These are phyloP conservation scores for Alternaria sp. DNA, from an alignment of 2,329 filamentous ascomycete species.

Conservation along the genomic window DNA sequence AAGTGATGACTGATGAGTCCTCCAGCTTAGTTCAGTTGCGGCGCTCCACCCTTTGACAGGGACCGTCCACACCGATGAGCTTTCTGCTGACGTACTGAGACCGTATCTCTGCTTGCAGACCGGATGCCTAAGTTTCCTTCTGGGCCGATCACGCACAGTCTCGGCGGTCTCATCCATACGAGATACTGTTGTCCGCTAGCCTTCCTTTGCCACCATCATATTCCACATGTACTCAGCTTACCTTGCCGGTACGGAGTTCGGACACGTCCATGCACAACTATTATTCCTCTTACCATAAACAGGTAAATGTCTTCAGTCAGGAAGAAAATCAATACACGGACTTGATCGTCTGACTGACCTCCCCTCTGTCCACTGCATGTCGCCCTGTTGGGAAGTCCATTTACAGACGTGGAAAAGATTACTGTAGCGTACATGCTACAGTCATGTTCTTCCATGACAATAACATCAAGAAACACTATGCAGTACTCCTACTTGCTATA, in stretches of 20 bases:
- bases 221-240: constrained; percentile 7
- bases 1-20: not conserved
- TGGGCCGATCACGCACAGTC: not conserved
- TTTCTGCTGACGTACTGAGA: not conserved
- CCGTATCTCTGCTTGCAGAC: constrained; percentile 2
- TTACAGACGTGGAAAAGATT: not conserved
- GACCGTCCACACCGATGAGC: not conserved
- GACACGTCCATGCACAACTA: not conserved
- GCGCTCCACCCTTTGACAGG: constrained; percentile 1
- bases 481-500: no score
- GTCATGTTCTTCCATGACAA: no score
- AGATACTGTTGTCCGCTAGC: not conserved
- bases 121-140: not conserved
- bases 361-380: not conserved
- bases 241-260: not conserved
- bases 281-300: not conserved
- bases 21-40: not conserved
- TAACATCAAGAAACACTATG: no score
- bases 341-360: not conserved
- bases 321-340: not conserved
- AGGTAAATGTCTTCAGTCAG: not conserved
- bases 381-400: not conserved
- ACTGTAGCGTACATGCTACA: no score
- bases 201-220: not conserved
- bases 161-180: not conserved